Base-by-base conservation (phyloP, 805 yeast genomes). In the Peterozyma xylosa region DNA sequence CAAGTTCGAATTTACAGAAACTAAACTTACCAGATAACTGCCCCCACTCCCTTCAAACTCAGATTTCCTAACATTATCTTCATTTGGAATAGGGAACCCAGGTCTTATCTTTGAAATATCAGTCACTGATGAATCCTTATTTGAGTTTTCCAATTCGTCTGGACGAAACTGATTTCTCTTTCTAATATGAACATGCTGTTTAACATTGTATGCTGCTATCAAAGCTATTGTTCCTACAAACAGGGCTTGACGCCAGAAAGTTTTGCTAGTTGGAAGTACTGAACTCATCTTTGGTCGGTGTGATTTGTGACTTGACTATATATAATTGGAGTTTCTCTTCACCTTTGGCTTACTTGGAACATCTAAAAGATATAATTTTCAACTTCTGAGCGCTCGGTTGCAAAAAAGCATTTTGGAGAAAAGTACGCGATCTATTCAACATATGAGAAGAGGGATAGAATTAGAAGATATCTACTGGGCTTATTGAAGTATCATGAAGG, bases 11-110 rank as follows among this genome's bases (percentile, higher is more conserved):
- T 21, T 21, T 5, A 21, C 27, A 21, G 27, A 5, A 21, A 21
- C 7, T 30, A 11, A 3, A 45, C 43, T 52, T 62, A 53, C 80
- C 89, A 48, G 58, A 45, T 80, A 80, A 39, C 86, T 74, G 43
- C 66, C 65, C 1, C 87, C 86, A 1, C 82, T 70, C 5, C 89
- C 91, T 51, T 81, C 86, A 54, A 72, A 85, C 53, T 74, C 78
- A 42, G 82, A 76, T 49, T 78, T 78, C 48, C 89, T 64, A 37
- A 61, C 53, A 17, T 61, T 64, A 18, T 53, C 55, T 5, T 59
- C 56, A 1, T 63, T 65, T 13, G 63, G 57, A 38, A 58, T 62
- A 10, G 82, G 82, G 42, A 77, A 71, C 1, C 86, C 86, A 1
- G 84, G 85, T 49, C 71, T 70, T 11, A 66, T 59, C 38, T 59